Evolutionary conservation across 805 yeast genomes (phyloP), one percentile per base, ranked within the genome.

Genomic region (Wickerhamomyces canadensis): DNA sequence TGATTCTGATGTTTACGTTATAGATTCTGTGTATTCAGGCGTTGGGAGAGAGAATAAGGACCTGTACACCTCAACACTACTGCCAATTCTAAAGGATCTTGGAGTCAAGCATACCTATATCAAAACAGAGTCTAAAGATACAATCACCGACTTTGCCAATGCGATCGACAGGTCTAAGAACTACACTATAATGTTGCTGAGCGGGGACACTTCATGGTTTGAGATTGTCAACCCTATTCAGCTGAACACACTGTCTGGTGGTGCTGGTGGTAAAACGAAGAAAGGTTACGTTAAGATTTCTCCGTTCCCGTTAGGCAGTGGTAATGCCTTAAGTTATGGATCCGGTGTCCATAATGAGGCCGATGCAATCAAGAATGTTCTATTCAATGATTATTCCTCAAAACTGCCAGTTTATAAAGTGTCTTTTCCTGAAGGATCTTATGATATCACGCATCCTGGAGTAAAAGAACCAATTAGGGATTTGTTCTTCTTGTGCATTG

Each of bases 171-270:
- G 35, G 0, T 36, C 47, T 0, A 24, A 40, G 9, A 38, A 40
- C 4, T 52, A 65, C 18, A 72, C 83, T 1, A 61, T 83, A 9
- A 54, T 84, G 3, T 61, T 88, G 25, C 58, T 89, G 8, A 82
- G 94, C 27, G 97, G 97, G 2, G 97, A 89, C 53, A 88, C 96
- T 1, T 79, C 94, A 1, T 63, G 86, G 5, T 76, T 73, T 34
- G 97, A 89, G 55, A 75, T 89, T 35, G 48, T 86, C 38, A 88
- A 88, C 54, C 43, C 32, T 6, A 17, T 41, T 4, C n/a, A 64
- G 15, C 54, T 71, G 19, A 52, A 46, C 5, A 17, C 26, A n/a
- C 13, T 10, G 7, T 5, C 15, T 9, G 15, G 15, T 6, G 15
- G 12, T n/a, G 6, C 7, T 25, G n/a, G 22, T 15, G n/a, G 12